Base-by-base conservation (phyloP, 805 yeast genomes). In the Saccharomycopsis amapae region DNA sequence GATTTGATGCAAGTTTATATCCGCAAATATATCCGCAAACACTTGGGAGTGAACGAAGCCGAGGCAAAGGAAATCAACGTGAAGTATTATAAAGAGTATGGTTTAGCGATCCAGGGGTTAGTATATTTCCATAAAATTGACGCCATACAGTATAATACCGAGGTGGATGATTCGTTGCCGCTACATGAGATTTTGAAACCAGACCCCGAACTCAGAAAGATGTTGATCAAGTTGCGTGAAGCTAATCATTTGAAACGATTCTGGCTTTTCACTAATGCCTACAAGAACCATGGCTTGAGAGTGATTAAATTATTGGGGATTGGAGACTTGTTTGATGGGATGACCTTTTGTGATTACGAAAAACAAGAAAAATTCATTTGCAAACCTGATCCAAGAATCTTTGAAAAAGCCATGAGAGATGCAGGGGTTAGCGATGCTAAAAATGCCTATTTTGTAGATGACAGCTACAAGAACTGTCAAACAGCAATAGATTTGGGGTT, bases 231-330 rank as follows among this genome's bases (percentile, higher is more conserved):
- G 7, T 53, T 84, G 35, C 63, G 57, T 46, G 20, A 49, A 10
- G 58, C 64, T n/a, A 69, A 75, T 1, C 75, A 78, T 52, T 78
- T 81, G 47, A 81, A 79, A 56, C 72, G 80, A 57, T 66, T 90
- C 52, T 90, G 98, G 98, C 72, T 93, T 37, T 84, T 87, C 58
- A 90, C 98, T 3, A 90, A 90, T 61, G 97, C 98, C 1, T 90
- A 90, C 66, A 80, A 81, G 59, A 87, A 78, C 57, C 98, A 90
- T 63, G 98, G 90, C 0, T 56, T 79, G 38, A 71, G 97, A 41
- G 95, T 87, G 25, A 71, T 88, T 17, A 72, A 79, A 36, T 68
- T 90, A 40, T 67, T 90, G 40, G 97, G 96, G 1, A 62, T 90
- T 24, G 97, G 90, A n/a, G 96, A 89, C 60, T 60, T 87, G 45